Base-by-base conservation (phyloP, 768 basidiomycete genomes). In the Ramaria sp. region DNA sequence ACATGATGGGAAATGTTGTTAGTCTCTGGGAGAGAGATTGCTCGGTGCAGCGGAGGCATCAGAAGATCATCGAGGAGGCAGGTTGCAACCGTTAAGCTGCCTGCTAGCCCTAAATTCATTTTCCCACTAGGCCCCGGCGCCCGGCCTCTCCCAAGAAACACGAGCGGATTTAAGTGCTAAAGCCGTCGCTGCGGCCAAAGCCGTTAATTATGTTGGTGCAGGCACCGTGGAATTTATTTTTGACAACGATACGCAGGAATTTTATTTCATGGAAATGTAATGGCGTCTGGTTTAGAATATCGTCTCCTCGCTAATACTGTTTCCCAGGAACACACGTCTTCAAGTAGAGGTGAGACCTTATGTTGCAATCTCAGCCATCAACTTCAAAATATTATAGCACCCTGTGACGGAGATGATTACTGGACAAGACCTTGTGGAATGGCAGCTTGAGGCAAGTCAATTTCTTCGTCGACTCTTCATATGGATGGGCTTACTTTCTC, bases 221-320 rank as follows among this genome's bases (percentile, higher is more conserved):
- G 91, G 91, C 4, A 93, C 91, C 0, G 89, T 94, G n/a, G 93
- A 97, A 67, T 96, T 97, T 64, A 95, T 97, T 61, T 91, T 95
- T 61, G 93, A 97, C 67, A 93, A 91, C 60, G 86, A 93, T 66
- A 88, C 87, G 7, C 71, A 80, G 56, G 76, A 81, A 59, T 95
- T 95, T 68, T 96, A 84, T 65, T 96, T 96, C 67, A 94, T 94
- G 92, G 93, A 96, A 70, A 95, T 95, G 90, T 84, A 62, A 84
- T 24, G 15, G 1, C 38, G 30, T 33, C 27, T 34, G 6, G 42
- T 47, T 33, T 27, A 24, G 42, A 13, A 37, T 13, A 37, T 19
- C 22, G 39, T 4, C 33, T 46, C 15, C 27, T 22, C 47, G 11
- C 43, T 22, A 1, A 19, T 19, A 13, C 15, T 13, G 38, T 24